A percentile compares a stretch with the other conserved stretches of the same genome.
Evolutionary conservation across 768 basidiomycete genomes (phyloP).

Genomic region (Naganishia onofrii): DNA sequence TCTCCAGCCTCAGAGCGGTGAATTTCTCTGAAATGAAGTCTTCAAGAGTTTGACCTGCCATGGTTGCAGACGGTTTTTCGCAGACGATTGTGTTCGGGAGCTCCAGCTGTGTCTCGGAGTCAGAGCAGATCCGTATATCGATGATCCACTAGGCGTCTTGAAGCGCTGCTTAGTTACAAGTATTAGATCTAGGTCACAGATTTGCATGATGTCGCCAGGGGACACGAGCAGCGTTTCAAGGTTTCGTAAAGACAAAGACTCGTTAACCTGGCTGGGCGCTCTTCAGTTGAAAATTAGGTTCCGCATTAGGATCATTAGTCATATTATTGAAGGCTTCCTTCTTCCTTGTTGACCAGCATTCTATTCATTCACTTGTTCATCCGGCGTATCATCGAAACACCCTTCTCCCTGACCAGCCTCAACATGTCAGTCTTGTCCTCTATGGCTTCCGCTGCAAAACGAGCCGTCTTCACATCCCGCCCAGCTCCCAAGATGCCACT

Average conservation of each 20-base stretch:
- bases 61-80: neutral
- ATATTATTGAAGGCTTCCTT: no score
- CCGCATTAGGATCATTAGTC: neutral
- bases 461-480: neutral
- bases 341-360: no score
- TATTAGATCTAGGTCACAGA: no score
- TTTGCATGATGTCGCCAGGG: neutral
- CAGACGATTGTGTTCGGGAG: neutral
- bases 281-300: neutral
- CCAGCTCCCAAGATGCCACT: slow-evolving; percentile 40
- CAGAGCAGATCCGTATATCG: no score
- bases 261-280: neutral
- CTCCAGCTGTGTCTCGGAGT: no score
- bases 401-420: neutral
- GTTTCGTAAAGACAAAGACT: neutral
- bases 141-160: no score
- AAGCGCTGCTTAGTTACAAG: no score
- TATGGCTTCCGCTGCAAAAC: neutral
- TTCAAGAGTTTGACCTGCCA: slow-evolving; percentile 38
- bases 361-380: no score
- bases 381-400: no score
- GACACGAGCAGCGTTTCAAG: neutral
- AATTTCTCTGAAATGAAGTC: slow-evolving; percentile 40
- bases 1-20: slow-evolving; percentile 31
- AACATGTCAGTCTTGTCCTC: slow-evolving; percentile 1